Conservation (phyloP, 129 eudicot species). For the Mikania micrantha region DNA sequence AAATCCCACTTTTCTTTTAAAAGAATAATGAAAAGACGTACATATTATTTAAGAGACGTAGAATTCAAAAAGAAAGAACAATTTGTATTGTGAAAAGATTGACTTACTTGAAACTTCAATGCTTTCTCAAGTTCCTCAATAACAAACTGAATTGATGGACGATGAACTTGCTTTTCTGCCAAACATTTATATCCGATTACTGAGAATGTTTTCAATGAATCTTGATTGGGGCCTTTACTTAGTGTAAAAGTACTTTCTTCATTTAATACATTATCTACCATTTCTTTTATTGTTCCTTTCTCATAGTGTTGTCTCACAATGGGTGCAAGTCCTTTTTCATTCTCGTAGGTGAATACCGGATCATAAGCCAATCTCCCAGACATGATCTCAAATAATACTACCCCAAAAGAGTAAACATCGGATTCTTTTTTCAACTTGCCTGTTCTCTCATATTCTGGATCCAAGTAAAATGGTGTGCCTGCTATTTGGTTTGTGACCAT, state of each 20-base stretch:
- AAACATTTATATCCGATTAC: background rate
- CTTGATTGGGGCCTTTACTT: background rate
- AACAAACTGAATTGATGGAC: background rate
- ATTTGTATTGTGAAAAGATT: background rate
- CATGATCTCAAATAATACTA: background rate
- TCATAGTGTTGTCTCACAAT: background rate
- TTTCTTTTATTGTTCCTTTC: background rate
- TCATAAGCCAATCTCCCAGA: background rate
- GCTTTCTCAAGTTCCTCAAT: background rate
- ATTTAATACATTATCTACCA: background rate
- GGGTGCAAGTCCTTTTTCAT: background rate
- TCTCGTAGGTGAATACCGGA: background rate
- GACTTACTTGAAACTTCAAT: background rate
- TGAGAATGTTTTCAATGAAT: background rate
- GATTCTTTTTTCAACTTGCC: background rate
- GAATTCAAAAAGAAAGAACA: background rate
- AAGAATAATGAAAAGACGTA: background rate
- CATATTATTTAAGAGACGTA: background rate
- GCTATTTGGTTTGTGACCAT: background rate
- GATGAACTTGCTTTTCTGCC: background rate
- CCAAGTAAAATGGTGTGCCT: background rate
- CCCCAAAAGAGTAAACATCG: background rate
- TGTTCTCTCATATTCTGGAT: background rate
- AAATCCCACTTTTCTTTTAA: background rate
- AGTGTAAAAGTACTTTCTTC: background rate